phyloP scores from a whole-genome alignment of 2,329 filamentous ascomycete genomes.

The Fusarium nematophilum region DNA sequence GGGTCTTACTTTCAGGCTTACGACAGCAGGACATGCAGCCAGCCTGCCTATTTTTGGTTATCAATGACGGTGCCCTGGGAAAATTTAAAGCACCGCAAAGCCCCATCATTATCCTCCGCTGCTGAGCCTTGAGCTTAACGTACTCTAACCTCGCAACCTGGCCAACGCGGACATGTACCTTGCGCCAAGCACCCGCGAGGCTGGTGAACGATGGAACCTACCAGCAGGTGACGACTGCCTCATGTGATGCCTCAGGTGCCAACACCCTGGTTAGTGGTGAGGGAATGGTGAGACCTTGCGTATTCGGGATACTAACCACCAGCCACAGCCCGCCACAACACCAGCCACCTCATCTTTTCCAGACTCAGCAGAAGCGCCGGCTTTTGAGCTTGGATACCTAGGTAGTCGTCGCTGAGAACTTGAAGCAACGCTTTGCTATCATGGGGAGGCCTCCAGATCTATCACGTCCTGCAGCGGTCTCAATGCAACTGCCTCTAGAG shows the following conservation, averaged over 20 bases:
- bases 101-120: background rate
- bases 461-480: no score
- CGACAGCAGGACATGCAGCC: background rate
- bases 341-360: background rate
- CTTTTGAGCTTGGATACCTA: no score
- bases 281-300: background rate
- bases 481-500: no score
- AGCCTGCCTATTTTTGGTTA: conserved; percentile 1
- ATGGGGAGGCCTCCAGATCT: no score
- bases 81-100: background rate
- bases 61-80: background rate
- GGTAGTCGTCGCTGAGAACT: no score
- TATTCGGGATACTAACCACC: background rate
- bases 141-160: no score
- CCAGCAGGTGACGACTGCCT: conserved; percentile 14
- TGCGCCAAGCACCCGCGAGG: conserved; percentile 16
- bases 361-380: no score
- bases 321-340: background rate
- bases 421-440: no score
- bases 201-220: conserved; percentile 13
- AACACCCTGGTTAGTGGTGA: background rate
- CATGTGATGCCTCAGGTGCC: conserved; percentile 32
- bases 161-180: background rate
- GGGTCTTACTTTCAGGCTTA: background rate
- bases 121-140: background rate